Percentiles rank a stretch among this genome's conserved stretches.
Conservation (phyloP, 176 grass and related monocot genomes). For the Avena atlantica region DNA sequence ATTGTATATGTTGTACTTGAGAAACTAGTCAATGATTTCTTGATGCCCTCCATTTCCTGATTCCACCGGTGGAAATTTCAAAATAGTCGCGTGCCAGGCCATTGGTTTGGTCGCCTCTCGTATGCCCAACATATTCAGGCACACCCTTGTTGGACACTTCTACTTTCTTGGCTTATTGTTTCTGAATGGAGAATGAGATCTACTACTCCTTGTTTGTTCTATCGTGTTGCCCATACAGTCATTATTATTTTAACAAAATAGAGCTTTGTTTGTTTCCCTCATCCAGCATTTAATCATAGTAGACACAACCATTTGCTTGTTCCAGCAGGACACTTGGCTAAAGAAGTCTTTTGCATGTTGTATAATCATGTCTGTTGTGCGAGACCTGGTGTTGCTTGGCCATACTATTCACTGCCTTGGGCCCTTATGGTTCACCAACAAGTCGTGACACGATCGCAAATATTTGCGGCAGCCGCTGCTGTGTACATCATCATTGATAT, state of each 20-base stretch:
- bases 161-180: constrained; percentile 18
- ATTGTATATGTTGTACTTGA: constrained; percentile 28
- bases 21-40: constrained; percentile 33
- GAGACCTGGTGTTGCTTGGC: constrained; percentile 4
- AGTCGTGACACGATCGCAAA: not conserved
- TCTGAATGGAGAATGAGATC: constrained; percentile 29
- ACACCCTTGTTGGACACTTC: constrained; percentile 27
- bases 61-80: constrained; percentile 63
- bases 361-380: not conserved
- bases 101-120: constrained; percentile 93
- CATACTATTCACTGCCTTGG: not conserved
- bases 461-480: not conserved
- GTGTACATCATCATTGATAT: not conserved
- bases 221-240: too few relatives aligned
- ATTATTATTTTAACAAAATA: not conserved
- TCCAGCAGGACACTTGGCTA: constrained; percentile 26
- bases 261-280: not conserved
- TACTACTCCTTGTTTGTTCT: not conserved
- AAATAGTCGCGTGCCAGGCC: constrained; percentile 91
- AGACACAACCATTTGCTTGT: constrained; percentile 19
- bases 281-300: not conserved
- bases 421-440: not conserved
- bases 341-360: constrained; percentile 4
- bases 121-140: constrained; percentile 96
- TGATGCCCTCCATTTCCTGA: constrained; percentile 53